Evolutionary conservation across 2,329 filamentous ascomycete species (phyloP).

Genomic region (Neofusicoccum sp.): DNA sequence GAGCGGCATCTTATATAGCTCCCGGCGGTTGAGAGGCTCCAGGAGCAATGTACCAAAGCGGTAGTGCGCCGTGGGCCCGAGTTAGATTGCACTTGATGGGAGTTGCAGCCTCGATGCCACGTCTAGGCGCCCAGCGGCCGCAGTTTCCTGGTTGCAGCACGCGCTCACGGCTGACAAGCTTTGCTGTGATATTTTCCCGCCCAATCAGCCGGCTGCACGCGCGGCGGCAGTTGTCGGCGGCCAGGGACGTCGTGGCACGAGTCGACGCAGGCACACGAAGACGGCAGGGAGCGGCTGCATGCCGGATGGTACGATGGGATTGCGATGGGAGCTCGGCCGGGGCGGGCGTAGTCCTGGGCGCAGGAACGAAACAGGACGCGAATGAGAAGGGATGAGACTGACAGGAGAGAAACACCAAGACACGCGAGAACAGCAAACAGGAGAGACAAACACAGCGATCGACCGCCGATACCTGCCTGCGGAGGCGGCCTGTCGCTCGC

Average conservation of each 20-base stretch:
- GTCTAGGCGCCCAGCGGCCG: slow-evolving; percentile 1
- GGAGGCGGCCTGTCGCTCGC: slow-evolving; percentile 1
- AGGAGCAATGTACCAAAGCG: slow-evolving; percentile 2
- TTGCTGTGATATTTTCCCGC: background rate
- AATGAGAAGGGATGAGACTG: background rate
- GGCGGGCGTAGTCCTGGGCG: background rate
- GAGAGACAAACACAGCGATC: background rate
- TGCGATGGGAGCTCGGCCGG: background rate
- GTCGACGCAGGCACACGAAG: slow-evolving; percentile 6
- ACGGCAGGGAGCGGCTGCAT: background rate
- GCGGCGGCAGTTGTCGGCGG: background rate
- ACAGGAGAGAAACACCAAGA: background rate
- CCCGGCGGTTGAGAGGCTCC: background rate
- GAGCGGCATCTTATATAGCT: slow-evolving; percentile 1
- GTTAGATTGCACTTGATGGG: slow-evolving; percentile 15
- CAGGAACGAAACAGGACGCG: background rate
- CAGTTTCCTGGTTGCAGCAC: slow-evolving; percentile 10
- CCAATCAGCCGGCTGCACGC: slow-evolving; percentile 1
- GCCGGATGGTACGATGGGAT: background rate
- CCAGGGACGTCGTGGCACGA: slow-evolving; percentile 1
- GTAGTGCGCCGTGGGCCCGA: slow-evolving; percentile 1
- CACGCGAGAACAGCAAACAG: background rate
- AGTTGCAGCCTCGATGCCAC: slow-evolving; percentile 6
- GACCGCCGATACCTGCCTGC: slow-evolving; percentile 10
- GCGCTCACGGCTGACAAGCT: background rate